Evolutionary conservation across 2,329 filamentous ascomycete genomes (phyloP), one percentile per base, ranked within the genome.

Genomic region (Aschersonia sp.): DNA sequence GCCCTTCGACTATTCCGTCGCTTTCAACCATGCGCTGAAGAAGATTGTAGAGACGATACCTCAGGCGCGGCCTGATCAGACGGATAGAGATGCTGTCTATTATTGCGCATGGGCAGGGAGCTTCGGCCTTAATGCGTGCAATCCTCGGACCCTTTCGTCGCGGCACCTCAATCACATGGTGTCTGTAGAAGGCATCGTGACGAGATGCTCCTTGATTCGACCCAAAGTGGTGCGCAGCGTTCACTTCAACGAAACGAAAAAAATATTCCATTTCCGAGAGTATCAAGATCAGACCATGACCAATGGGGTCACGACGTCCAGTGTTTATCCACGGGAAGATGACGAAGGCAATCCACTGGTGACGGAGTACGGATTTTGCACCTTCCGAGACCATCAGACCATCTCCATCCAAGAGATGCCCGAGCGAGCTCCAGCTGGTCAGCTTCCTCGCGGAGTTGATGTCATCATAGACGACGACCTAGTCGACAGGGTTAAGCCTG

Each of bases 331-430:
- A 4, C 88, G 89, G 54, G 85, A 95, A 60, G 91, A 97, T 60
- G 89, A 91, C 42, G 82, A 95, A 7, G 89, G 89, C 52, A 95
- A 97, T 60, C 85, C 91, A 3, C 74, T 98, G 28, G 78, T 88
- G 50, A 98, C 92, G 3, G 92, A 98, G 62, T 98, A 97, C 63
- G 92, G 92, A 30, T 91, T 94, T 68, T 94, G 84, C 63, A 92
- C 85, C 46, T 98, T 96, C 67, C 78, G 91, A 60, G 92, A 98
- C 63, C 92, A 98, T 62, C 92, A 98, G 65, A 95, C 87, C 12
- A 88, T 98, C 51, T 96, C 91, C 0, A 96, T 98, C 55, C 92
- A 98, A 67, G 92, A 98, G 70, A 98, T 98, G 92, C 92, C 92
- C 1, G 92, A 98, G 66, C 77, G 91, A 56, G 92, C 92, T 2